Evolutionary conservation across 805 yeast genomes (phyloP).

Genomic region (Huiozyma naganishii): DNA sequence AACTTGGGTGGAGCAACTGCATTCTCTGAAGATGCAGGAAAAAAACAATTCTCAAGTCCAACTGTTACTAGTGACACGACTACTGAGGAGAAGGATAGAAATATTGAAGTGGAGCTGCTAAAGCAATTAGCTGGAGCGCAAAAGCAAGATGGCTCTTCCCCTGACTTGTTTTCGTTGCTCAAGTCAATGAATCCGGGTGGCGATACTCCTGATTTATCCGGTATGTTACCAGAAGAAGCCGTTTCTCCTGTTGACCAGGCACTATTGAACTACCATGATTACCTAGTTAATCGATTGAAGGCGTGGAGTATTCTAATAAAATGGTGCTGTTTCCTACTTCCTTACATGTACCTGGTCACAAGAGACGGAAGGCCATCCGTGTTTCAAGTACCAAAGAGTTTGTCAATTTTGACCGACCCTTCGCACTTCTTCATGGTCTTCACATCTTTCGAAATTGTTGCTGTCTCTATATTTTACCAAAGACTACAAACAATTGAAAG

Average conservation of each 20-base stretch:
- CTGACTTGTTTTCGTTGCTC: slow-evolving; percentile 19
- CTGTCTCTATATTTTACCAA: slow-evolving; percentile 25
- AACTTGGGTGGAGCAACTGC: not conserved
- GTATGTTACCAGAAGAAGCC: not conserved
- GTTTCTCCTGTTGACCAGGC: slow-evolving; percentile 17
- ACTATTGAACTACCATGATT: slow-evolving; percentile 19
- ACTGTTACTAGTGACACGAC: not conserved
- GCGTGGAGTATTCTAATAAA: slow-evolving; percentile 22
- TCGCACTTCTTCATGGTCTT: slow-evolving; percentile 27
- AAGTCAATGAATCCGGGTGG: slow-evolving; percentile 11
- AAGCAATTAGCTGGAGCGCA: slow-evolving; percentile 21
- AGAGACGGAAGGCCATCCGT: slow-evolving; percentile 5
- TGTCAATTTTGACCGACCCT: slow-evolving; percentile 11
- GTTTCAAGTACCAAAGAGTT: slow-evolving; percentile 1
- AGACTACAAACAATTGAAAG: slow-evolving; percentile 19
- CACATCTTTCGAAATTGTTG: slow-evolving; percentile 25
- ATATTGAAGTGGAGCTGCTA: slow-evolving; percentile 20
- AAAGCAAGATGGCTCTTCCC: slow-evolving; percentile 11
- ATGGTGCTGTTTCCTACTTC: slow-evolving; percentile 24
- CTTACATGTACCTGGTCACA: slow-evolving; percentile 22
- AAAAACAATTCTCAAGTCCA: not conserved
- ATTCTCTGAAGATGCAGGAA: not conserved
- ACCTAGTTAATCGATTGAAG: slow-evolving; percentile 21
- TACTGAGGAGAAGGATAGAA: not conserved
- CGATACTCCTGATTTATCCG: slow-evolving; percentile 3